These are phyloP conservation scores for Aspergillus sclerotiicarbonarius DNA, from an alignment of 495 filamentous ascomycete genomes.

Conservation along the genomic window DNA sequence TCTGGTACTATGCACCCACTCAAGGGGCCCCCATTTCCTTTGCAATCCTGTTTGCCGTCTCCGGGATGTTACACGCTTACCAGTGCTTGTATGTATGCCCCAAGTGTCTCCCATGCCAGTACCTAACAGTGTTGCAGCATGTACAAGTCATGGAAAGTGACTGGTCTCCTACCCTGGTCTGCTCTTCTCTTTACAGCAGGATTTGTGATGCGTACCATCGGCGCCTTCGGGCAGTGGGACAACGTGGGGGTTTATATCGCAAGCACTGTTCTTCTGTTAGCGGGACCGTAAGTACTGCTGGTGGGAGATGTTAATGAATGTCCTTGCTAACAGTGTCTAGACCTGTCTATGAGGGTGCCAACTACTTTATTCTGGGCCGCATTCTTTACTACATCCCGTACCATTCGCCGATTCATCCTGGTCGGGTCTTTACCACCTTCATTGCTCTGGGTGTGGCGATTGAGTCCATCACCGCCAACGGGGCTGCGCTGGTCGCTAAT, in stretches of 20 bases:
- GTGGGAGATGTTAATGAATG: background rate
- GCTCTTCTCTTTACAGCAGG: constrained; percentile 53
- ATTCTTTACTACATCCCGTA: constrained; percentile 79
- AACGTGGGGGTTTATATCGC: constrained; percentile 58
- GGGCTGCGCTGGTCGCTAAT: constrained; percentile 62
- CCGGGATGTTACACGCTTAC: constrained; percentile 57
- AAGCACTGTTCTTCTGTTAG: constrained; percentile 59
- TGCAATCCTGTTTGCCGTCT: constrained; percentile 59
- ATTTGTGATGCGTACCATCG: constrained; percentile 56
- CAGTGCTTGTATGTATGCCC: constrained; percentile 55
- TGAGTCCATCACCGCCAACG: constrained; percentile 66
- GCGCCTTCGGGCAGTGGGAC: constrained; percentile 55
- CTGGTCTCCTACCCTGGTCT: constrained; percentile 53
- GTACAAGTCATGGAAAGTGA: constrained; percentile 53
- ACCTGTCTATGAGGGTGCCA: constrained; percentile 68
- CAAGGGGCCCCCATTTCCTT: constrained; percentile 70
- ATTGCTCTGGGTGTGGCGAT: constrained; percentile 59
- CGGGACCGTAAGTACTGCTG: constrained; percentile 55
- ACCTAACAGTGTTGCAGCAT: constrained; percentile 24
- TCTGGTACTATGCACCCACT: constrained; percentile 74
- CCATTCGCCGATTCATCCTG: constrained; percentile 73
- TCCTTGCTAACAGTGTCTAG: constrained; percentile 30
- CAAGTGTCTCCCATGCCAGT: background rate
- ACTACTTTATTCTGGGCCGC: constrained; percentile 75
- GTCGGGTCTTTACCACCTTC: constrained; percentile 74